Percentiles rank a stretch among this genome's conserved stretches.
phyloP scores from a whole-genome alignment of 139 green algal genomes.

The Edaphochlamys debaryana region DNA sequence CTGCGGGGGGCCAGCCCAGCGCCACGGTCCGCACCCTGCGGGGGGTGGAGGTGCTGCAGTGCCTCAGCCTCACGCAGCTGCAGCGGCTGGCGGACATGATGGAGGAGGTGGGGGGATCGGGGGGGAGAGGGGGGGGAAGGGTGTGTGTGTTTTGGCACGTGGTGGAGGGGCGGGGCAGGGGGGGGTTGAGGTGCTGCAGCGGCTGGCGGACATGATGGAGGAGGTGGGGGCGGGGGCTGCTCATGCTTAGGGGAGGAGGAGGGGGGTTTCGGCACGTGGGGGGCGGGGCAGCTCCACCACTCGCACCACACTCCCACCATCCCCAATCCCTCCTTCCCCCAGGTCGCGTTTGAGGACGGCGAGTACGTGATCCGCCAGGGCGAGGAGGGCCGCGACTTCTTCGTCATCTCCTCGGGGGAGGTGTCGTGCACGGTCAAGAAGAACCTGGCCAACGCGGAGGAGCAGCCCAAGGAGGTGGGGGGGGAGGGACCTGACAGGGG shows the following conservation, averaged over 20 bases:
- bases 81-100: conserved; percentile 49
- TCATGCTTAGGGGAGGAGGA: no score
- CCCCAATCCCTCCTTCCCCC: no score
- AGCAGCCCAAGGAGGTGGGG: conserved; percentile 39
- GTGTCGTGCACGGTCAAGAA: conserved; percentile 64
- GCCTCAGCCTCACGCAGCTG: conserved; percentile 53
- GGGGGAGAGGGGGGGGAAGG: no score
- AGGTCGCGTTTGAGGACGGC: conserved; percentile 58
- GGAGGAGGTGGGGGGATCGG: conserved; percentile 26
- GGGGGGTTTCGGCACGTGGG: no score
- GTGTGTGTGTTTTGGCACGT: neutral
- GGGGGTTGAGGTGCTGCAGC: neutral
- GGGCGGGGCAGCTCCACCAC: no score
- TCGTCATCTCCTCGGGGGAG: conserved; percentile 51
- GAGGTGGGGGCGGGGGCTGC: neutral
- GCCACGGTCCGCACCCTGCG: conserved; percentile 55
- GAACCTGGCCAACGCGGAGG: conserved; percentile 40
- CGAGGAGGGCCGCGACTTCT: conserved; percentile 59
- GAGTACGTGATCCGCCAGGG: conserved; percentile 66
- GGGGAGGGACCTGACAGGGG: no score
- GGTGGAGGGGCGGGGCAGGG: neutral
- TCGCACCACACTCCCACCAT: no score
- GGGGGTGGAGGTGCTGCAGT: conserved; percentile 69
- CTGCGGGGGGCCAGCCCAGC: conserved; percentile 27
- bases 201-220: neutral